Conservation (phyloP, 352 stramenopile genomes). For the Phytopythium oedochilum region DNA sequence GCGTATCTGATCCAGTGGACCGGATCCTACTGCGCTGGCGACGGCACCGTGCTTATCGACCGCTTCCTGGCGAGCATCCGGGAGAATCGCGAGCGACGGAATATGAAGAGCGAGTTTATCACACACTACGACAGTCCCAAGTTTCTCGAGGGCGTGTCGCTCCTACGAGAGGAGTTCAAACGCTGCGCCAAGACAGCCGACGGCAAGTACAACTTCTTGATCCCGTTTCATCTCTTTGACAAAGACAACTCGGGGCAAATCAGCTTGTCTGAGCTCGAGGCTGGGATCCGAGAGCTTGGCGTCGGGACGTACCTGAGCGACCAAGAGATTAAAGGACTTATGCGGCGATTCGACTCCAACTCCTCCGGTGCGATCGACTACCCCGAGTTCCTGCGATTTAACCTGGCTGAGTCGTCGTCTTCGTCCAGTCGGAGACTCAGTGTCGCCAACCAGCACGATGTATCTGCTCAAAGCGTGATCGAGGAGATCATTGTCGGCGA, state of each 20-base stretch:
- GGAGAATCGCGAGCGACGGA: constrained; percentile 64
- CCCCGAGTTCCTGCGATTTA: constrained; percentile 77
- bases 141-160: constrained; percentile 68
- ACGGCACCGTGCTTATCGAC: constrained; percentile 65
- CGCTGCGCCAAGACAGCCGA: constrained; percentile 77
- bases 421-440: constrained; percentile 30
- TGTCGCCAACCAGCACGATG: constrained; percentile 14
- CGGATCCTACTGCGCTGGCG: constrained; percentile 64
- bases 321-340: constrained; percentile 77
- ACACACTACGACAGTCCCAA: constrained; percentile 76
- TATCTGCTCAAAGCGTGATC: constrained; percentile 36
- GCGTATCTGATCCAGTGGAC: constrained; percentile 73
- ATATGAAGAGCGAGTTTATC: constrained; percentile 84
- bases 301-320: constrained; percentile 68
- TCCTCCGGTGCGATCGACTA: constrained; percentile 61
- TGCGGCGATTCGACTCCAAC: constrained; percentile 74
- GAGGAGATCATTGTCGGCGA: constrained; percentile 47
- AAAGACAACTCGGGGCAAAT: constrained; percentile 69
- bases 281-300: constrained; percentile 57
- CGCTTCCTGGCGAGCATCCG: constrained; percentile 63
- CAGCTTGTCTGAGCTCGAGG: constrained; percentile 68
- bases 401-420: constrained; percentile 54
- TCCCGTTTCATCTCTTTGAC: constrained; percentile 73
- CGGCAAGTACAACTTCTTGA: constrained; percentile 65
- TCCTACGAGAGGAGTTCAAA: constrained; percentile 67